These are phyloP conservation scores for Obba rivulosa DNA, from an alignment of 768 basidiomycete genomes.

Conservation along the genomic window DNA sequence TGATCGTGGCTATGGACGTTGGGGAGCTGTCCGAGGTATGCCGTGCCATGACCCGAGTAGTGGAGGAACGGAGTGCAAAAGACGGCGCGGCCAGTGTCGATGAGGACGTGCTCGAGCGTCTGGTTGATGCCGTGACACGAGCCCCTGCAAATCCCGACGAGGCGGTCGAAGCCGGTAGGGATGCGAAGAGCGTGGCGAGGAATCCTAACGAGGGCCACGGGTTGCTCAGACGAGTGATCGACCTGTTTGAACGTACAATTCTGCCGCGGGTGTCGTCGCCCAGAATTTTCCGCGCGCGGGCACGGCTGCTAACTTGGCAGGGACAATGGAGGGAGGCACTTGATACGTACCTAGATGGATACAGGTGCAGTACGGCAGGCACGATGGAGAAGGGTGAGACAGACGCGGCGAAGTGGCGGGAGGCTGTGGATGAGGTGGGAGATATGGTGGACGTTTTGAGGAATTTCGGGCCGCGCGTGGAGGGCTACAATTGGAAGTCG, in stretches of 20 bases:
- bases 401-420: constrained; percentile 63
- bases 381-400: constrained; percentile 64
- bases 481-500: constrained; percentile 67
- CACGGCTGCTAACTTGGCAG: constrained; percentile 72
- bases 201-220: constrained; percentile 65
- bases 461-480: constrained; percentile 74
- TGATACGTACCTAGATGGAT: constrained; percentile 81
- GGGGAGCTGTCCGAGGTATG: constrained; percentile 88
- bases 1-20: constrained; percentile 88
- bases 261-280: constrained; percentile 77
- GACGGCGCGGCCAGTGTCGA: constrained; percentile 61
- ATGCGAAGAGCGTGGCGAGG: constrained; percentile 17
- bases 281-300: constrained; percentile 80
- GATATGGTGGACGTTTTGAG: constrained; percentile 79
- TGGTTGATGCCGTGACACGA: constrained; percentile 83
- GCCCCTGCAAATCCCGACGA: constrained; percentile 36
- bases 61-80: constrained; percentile 63
- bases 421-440: constrained; percentile 72
- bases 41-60: constrained; percentile 74
- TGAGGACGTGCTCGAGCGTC: constrained; percentile 80
- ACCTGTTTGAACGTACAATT: constrained; percentile 73
- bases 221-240: constrained; percentile 57
- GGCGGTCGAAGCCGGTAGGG: constrained; percentile 21
- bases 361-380: constrained; percentile 61
- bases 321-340: constrained; percentile 70